phyloP scores from a whole-genome alignment of 2,329 filamentous ascomycete species.

The Leptographium flavum region DNA sequence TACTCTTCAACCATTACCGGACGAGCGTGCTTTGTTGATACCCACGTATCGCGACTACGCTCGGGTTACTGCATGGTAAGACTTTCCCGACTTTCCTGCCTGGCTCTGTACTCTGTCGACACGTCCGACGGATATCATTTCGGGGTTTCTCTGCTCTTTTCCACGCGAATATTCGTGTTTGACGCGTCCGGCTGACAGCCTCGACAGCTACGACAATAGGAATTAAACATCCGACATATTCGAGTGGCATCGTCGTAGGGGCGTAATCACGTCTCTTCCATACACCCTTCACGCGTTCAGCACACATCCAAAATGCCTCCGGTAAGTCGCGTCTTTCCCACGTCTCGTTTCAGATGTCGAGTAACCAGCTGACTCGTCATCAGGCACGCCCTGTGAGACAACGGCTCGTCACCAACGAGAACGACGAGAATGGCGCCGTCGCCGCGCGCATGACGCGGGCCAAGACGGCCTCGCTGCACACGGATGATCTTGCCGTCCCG shows the following conservation, averaged over 20 bases:
- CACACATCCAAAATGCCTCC: slow-evolving; percentile 8
- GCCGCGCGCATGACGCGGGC: slow-evolving; percentile 83
- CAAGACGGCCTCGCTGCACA: slow-evolving; percentile 63
- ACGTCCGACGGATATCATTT: too few relatives aligned
- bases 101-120: too few relatives aligned
- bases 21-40: not conserved
- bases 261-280: not conserved
- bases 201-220: not conserved
- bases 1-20: not conserved
- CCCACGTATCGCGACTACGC: not conserved
- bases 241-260: not conserved
- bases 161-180: not conserved
- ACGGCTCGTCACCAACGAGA: slow-evolving; percentile 75
- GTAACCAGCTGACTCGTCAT: not conserved
- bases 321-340: slow-evolving; percentile 5
- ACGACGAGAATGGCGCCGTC: slow-evolving; percentile 71
- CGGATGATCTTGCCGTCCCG: slow-evolving; percentile 44
- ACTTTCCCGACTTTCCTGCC: not conserved
- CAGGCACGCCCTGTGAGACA: slow-evolving; percentile 51
- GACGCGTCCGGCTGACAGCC: slow-evolving; percentile 1
- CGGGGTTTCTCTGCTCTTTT: too few relatives aligned
- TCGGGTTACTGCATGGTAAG: not conserved
- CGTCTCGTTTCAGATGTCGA: not conserved
- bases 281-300: not conserved
- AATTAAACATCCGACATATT: not conserved